A percentile compares a stretch with the other conserved stretches of the same genome.
Conservation (phyloP, 2,329 filamentous ascomycete genomes). For the Cytospora schulzeri region DNA sequence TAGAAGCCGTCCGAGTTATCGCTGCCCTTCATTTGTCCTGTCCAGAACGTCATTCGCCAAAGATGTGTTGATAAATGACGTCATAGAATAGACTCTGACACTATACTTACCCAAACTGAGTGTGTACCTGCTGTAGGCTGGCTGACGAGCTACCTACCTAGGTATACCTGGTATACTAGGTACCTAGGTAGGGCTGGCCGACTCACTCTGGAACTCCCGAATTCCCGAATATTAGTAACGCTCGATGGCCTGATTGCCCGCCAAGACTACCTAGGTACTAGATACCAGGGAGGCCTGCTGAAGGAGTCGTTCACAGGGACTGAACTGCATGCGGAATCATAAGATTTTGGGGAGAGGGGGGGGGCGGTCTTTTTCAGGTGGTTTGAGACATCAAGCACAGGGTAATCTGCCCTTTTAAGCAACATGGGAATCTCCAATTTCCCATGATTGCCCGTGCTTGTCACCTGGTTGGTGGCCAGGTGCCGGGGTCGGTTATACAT, state of each 20-base stretch:
- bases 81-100: background rate
- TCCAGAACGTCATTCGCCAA: background rate
- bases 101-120: too few species aligned
- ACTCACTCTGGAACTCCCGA: too few species aligned
- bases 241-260: too few species aligned
- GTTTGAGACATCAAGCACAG: background rate
- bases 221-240: too few species aligned
- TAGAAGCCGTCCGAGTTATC: background rate
- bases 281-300: too few species aligned
- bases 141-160: too few species aligned
- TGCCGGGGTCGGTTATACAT: constrained; percentile 3
- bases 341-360: background rate
- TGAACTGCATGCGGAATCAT: background rate
- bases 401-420: background rate
- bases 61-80: background rate
- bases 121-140: background rate
- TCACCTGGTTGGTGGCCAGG: background rate
- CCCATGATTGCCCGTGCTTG: background rate
- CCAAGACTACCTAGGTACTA: too few species aligned
- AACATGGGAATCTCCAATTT: constrained; percentile 17
- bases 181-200: background rate
- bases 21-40: background rate
- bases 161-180: too few species aligned
- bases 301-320: background rate
- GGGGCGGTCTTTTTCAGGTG: too few species aligned